phyloP scores from a whole-genome alignment of 805 yeast genomes.

The Hanseniaspora occidentalis region DNA sequence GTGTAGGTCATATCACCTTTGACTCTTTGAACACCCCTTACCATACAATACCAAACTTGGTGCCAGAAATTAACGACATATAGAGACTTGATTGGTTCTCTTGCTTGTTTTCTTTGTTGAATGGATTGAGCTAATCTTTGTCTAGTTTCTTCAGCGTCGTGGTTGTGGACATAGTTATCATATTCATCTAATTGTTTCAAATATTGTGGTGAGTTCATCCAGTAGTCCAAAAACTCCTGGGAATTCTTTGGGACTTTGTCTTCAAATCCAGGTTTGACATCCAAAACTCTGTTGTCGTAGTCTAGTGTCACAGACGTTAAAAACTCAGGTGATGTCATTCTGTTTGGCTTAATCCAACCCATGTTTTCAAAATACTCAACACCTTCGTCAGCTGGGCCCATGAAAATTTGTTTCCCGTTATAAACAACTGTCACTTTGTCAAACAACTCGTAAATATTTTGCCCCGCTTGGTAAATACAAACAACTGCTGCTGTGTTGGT shows the following conservation, averaged over 20 bases:
- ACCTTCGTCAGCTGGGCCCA: slow-evolving; percentile 42
- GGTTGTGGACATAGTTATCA: slow-evolving; percentile 30
- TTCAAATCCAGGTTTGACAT: slow-evolving; percentile 35
- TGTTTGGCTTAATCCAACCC: slow-evolving; percentile 50
- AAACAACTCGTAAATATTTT: slow-evolving; percentile 46
- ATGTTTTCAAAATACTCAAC: slow-evolving; percentile 40
- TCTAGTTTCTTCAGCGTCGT: slow-evolving; percentile 29
- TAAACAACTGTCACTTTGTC: slow-evolving; percentile 51
- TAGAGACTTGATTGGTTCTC: slow-evolving; percentile 27
- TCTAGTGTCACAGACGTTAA: slow-evolving; percentile 52
- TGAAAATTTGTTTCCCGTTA: slow-evolving; percentile 48
- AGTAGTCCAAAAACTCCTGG: slow-evolving; percentile 43
- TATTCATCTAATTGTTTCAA: slow-evolving; percentile 25
- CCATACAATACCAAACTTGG: slow-evolving; percentile 39
- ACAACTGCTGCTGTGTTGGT: slow-evolving; percentile 46
- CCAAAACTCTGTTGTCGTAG: slow-evolving; percentile 43
- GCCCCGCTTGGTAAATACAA: slow-evolving; percentile 59
- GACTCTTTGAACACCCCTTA: slow-evolving; percentile 41
- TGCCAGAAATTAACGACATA: slow-evolving; percentile 34
- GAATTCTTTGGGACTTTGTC: slow-evolving; percentile 41
- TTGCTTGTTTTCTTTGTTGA: slow-evolving; percentile 31
- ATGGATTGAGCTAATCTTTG: slow-evolving; percentile 29
- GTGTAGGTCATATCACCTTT: slow-evolving; percentile 47
- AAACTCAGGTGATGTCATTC: slow-evolving; percentile 60
- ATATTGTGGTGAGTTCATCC: slow-evolving; percentile 47